Evolutionary conservation across 1,284 basidiomycete species (phyloP).

Genomic region (Ganoderma lingzhi): DNA sequence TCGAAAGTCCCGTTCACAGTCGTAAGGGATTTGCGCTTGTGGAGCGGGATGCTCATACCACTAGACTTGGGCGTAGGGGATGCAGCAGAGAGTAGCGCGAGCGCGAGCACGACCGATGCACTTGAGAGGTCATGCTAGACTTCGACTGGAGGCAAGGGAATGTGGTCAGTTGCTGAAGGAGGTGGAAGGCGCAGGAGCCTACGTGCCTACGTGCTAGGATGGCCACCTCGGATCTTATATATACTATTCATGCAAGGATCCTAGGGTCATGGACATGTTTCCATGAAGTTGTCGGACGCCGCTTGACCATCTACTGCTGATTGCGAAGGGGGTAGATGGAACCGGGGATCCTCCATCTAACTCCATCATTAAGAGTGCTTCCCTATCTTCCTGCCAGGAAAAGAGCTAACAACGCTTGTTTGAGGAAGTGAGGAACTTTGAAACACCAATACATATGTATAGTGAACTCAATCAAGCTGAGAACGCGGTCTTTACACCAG

Average conservation of each 20-base stretch:
- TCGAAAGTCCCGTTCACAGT: constrained; percentile 33
- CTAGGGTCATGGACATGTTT: neutral
- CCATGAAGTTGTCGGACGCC: too few relatives aligned
- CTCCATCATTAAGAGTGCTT: neutral
- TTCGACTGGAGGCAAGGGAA: neutral
- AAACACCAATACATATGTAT: neutral
- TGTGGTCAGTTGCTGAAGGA: neutral
- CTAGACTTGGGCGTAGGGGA: constrained; percentile 10
- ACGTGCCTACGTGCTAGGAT: neutral
- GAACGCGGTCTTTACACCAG: neutral
- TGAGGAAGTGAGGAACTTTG: neutral
- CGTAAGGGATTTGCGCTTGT: constrained; percentile 28
- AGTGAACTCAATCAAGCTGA: neutral
- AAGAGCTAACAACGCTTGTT: neutral
- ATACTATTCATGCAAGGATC: neutral
- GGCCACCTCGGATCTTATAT: neutral
- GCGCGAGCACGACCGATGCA: constrained; percentile 23
- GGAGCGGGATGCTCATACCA: constrained; percentile 25
- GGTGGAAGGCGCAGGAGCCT: neutral
- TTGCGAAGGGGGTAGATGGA: neutral
- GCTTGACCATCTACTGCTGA: neutral
- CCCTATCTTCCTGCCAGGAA: neutral
- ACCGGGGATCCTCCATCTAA: neutral
- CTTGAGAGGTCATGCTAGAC: constrained; percentile 25
- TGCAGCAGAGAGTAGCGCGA: constrained; percentile 26